Evolutionary conservation across 352 stramenopile species (phyloP).

Genomic region (Halophytophthora batemanensis): DNA sequence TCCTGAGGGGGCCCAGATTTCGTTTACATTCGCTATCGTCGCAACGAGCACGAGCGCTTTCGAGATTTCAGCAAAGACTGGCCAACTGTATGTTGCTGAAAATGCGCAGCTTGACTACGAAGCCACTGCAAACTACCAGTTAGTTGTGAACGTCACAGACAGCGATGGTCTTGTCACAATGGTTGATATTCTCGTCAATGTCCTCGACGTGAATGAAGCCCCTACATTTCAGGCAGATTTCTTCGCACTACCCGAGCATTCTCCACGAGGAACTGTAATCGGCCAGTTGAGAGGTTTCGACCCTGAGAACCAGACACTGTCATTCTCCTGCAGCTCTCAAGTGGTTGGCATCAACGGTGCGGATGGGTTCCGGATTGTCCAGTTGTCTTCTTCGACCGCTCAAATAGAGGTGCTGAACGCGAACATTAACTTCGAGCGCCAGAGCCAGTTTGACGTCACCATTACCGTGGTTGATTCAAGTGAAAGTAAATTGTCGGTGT

Average conservation of each 20-base stretch:
- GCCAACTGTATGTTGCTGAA: constrained; percentile 15
- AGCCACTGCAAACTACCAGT: constrained; percentile 2
- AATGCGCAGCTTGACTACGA: constrained; percentile 21
- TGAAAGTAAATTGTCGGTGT: constrained; percentile 20
- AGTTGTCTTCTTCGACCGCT: constrained; percentile 26
- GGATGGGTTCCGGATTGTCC: constrained; percentile 36
- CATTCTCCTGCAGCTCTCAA: constrained; percentile 28
- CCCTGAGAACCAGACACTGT: constrained; percentile 49
- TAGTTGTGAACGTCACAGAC: constrained; percentile 17
- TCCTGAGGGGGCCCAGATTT: constrained; percentile 10
- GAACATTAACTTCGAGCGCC: constrained; percentile 37
- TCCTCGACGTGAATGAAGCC: constrained; percentile 25
- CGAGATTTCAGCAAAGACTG: constrained; percentile 8
- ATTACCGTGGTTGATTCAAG: constrained; percentile 38
- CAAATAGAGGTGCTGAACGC: constrained; percentile 44
- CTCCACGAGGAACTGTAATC: constrained; percentile 36
- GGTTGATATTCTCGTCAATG: constrained; percentile 13
- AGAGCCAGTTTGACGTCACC: constrained; percentile 28
- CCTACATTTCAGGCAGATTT: constrained; percentile 6
- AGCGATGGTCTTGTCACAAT: constrained; percentile 10
- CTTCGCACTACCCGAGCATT: constrained; percentile 35
- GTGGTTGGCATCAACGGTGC: constrained; percentile 17
- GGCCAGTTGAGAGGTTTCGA: constrained; percentile 34
- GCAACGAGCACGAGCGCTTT: constrained; percentile 1
- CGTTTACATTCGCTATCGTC: constrained; percentile 13